phyloP scores from a whole-genome alignment of 176 grass and related monocot genomes.

The Aegilops sharonensis region DNA sequence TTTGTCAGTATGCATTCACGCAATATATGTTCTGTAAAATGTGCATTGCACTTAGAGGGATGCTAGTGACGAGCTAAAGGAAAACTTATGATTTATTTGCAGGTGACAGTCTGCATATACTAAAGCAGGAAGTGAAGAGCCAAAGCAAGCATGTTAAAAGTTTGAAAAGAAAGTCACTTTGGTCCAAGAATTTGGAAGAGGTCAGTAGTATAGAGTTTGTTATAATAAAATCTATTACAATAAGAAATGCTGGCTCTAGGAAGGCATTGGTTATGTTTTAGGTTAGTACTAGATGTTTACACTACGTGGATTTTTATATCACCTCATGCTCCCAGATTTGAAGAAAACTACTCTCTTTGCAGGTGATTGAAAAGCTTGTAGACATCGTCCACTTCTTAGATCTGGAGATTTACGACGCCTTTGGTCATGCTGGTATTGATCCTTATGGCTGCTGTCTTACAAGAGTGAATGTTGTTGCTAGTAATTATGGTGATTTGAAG shows the following conservation, averaged over 20 bases:
- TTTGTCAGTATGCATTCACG: background rate
- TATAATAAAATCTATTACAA: conserved; percentile 25
- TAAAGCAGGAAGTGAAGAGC: conserved; percentile 84
- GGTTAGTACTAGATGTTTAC: conserved; percentile 7
- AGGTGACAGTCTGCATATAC: conserved; percentile 85
- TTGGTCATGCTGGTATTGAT: conserved; percentile 72
- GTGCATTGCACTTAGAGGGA: background rate
- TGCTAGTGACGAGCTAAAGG: background rate
- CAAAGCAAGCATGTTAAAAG: conserved; percentile 90
- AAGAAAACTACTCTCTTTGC: conserved; percentile 20
- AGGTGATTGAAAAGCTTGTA: conserved; percentile 93
- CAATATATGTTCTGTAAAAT: background rate
- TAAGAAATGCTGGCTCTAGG: conserved; percentile 22
- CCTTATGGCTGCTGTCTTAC: conserved; percentile 29
- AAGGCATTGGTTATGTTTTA: conserved; percentile 9
- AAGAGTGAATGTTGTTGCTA: conserved; percentile 3
- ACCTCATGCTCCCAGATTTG: conserved; percentile 14
- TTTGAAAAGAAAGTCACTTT: conserved; percentile 90
- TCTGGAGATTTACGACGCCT: conserved; percentile 72
- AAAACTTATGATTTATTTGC: conserved; percentile 38
- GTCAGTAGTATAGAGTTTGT: conserved; percentile 47
- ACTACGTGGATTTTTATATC: conserved; percentile 6
- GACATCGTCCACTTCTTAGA: conserved; percentile 88
- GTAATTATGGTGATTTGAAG: conserved; percentile 24
- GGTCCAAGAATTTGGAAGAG: conserved; percentile 98